Evolutionary conservation across 2,329 filamentous ascomycete species (phyloP).

Genomic region (Fusarium cicatricum): DNA sequence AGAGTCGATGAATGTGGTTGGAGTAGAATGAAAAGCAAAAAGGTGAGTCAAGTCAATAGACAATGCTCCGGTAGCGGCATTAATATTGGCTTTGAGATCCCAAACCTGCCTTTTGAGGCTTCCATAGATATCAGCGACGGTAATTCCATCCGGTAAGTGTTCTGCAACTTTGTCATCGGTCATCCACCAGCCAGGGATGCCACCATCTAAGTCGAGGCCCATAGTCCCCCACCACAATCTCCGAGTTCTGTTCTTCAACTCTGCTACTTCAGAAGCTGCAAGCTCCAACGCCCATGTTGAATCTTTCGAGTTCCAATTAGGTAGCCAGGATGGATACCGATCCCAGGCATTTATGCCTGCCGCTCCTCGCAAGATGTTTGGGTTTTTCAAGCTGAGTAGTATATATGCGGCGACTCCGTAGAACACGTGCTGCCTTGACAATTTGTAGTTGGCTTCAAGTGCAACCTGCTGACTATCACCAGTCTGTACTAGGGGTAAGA

Average conservation of each 20-base stretch:
- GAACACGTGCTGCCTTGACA: neutral
- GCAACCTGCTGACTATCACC: neutral
- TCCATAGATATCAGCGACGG: no score
- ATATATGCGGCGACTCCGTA: neutral
- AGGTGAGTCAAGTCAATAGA: neutral
- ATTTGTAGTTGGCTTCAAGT: neutral
- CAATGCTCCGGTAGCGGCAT: neutral
- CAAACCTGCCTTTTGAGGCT: no score
- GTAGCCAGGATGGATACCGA: neutral
- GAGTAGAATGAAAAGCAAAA: neutral
- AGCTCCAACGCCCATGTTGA: no score
- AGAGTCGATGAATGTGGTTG: neutral
- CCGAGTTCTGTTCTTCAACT: no score
- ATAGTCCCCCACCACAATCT: no score
- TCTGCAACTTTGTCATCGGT: no score
- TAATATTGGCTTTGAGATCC: neutral
- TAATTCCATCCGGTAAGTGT: no score
- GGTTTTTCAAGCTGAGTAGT: neutral
- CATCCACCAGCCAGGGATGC: no score
- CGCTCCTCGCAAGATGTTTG: neutral
- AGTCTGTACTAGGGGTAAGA: accelerated
- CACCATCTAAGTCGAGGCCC: no score
- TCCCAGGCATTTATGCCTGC: neutral
- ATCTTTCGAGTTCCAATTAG: no score
- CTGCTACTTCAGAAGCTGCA: no score